phyloP scores from a whole-genome alignment of 805 yeast species.

The Lipomyces starkeyi region DNA sequence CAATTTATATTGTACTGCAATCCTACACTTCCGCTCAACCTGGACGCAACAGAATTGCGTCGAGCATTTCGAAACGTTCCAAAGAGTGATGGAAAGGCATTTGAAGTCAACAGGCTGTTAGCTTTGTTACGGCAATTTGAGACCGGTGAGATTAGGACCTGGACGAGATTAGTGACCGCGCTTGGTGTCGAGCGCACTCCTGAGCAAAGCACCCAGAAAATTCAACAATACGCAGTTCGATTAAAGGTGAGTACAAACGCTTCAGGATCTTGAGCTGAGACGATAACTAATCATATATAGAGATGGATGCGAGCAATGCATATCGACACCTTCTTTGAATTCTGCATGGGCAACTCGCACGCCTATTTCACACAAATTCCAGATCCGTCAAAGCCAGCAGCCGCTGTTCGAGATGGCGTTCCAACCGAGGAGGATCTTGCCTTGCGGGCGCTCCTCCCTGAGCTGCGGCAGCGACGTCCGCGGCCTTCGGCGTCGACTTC shows the following conservation, averaged over 20 bases:
- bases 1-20: conserved; percentile 34
- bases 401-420: conserved; percentile 31
- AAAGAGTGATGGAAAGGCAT: conserved; percentile 35
- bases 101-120: conserved; percentile 24
- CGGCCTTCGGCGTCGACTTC: not conserved
- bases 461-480: conserved; percentile 21
- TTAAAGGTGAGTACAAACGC: conserved; percentile 22
- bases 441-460: conserved; percentile 30
- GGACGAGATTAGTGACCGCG: conserved; percentile 35
- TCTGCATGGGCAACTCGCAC: conserved; percentile 31
- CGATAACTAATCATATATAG: conserved; percentile 1
- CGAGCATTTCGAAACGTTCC: conserved; percentile 35
- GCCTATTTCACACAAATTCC: conserved; percentile 33
- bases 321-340: conserved; percentile 38
- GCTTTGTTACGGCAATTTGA: conserved; percentile 31
- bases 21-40: conserved; percentile 19
- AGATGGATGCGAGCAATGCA: conserved; percentile 39
- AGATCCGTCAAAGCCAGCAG: conserved; percentile 16
- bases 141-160: conserved; percentile 34
- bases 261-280: not conserved
- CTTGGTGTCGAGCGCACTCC: conserved; percentile 37
- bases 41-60: conserved; percentile 29
- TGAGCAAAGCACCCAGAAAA: conserved; percentile 35
- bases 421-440: conserved; percentile 37
- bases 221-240: conserved; percentile 37